Evolutionary conservation across 768 basidiomycete genomes (phyloP), one percentile per base, ranked within the genome.

Genomic region (Chalciporus sphaerocephalus): DNA sequence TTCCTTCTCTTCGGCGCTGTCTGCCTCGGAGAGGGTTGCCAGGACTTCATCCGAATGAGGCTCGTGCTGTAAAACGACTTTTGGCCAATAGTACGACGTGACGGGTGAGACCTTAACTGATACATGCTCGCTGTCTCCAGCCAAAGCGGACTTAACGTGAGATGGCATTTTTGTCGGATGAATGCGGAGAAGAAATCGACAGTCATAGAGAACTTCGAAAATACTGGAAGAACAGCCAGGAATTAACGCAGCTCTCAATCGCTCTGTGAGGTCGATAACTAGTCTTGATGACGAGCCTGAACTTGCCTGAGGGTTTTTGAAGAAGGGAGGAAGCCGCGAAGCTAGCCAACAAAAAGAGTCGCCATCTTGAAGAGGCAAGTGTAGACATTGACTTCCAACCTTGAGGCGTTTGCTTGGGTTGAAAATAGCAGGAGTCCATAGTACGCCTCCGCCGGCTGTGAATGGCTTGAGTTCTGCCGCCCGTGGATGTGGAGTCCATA

Each of bases 101-200:
- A 62, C 53, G 4, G 75, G 65, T 18, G 64, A 30, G 9, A 82
- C 50, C 33, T 45, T 64, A 48, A 67, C 15, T 11, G 78, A 56
- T 6, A 53, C 47, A 1, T 54, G 60, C 9, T 46, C 27, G 6
- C 51, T 48, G 12, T 40, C 46, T 38, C 55, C 39, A 6, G 51
- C 17, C 30, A 79, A 42, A 25, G 54, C 54, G 16, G 48, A 42
- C n/a, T 54, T 46, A 3, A 84, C 27, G 7, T 60, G 37, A 2
- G 44, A 17, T 2, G 82, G 80, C 17, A 81, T 70, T 33, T 54
- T 66, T 25, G 54, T 52, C 12, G 78, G 54, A 46, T 75, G 48
- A 52, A 87, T 69, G 16, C 54, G 57, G 34, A 89, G 40, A 3
- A 79, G 54, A 60, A 85, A 90, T 6, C 87, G 80, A 52, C 72